phyloP scores from a whole-genome alignment of 805 yeast genomes.

The Candida ortonii region DNA sequence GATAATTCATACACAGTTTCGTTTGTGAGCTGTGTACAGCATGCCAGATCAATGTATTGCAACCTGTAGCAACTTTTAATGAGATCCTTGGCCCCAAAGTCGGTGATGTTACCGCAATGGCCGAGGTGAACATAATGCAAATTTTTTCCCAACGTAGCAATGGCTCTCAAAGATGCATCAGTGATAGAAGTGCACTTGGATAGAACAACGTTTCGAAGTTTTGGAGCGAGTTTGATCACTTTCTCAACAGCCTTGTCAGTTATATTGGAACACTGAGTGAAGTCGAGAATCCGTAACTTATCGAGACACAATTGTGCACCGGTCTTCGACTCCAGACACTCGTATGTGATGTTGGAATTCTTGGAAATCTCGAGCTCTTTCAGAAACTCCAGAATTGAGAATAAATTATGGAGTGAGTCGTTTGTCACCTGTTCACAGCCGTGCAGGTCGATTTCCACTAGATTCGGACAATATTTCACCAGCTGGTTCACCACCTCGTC shows the following conservation, averaged over 20 bases:
- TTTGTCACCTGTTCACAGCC: constrained; percentile 75
- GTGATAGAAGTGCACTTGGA: constrained; percentile 88
- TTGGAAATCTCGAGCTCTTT: constrained; percentile 83
- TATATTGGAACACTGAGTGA: constrained; percentile 77
- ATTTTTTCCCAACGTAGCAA: constrained; percentile 72
- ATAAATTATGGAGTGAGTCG: constrained; percentile 52
- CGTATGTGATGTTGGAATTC: constrained; percentile 67
- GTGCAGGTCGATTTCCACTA: constrained; percentile 89
- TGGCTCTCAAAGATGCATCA: constrained; percentile 69
- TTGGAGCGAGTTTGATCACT: constrained; percentile 75
- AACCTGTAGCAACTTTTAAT: constrained; percentile 78
- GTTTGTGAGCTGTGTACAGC: constrained; percentile 87
- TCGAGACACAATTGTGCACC: constrained; percentile 44
- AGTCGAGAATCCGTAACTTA: constrained; percentile 74
- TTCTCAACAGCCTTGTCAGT: constrained; percentile 76
- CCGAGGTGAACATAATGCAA: constrained; percentile 91
- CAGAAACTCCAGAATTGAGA: constrained; percentile 62
- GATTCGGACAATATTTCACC: constrained; percentile 67
- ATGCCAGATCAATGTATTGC: constrained; percentile 91
- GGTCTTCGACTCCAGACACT: constrained; percentile 45
- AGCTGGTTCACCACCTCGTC: constrained; percentile 60
- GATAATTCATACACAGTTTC: constrained; percentile 74
- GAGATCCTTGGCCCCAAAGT: constrained; percentile 73
- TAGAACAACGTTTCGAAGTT: constrained; percentile 79
- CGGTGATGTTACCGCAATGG: constrained; percentile 89